Conservation (phyloP, 345 rosid species). For the Populus nigra region DNA sequence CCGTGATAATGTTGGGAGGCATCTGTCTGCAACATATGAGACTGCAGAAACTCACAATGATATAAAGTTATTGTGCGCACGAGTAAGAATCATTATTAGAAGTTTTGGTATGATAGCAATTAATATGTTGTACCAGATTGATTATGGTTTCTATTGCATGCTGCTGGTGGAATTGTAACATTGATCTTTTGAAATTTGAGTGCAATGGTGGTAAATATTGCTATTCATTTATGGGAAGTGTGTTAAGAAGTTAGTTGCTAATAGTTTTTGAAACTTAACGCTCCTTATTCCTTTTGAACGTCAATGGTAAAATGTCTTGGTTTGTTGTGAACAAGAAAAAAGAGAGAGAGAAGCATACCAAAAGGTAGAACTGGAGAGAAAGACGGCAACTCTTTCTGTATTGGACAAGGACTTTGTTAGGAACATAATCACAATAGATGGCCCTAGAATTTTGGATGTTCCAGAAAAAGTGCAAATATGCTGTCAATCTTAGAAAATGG, state of each 20-base stretch:
- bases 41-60: slow-evolving; percentile 78
- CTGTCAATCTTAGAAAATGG: not conserved
- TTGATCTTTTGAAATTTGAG: not conserved
- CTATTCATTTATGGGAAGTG: not conserved
- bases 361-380: not conserved
- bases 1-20: slow-evolving; percentile 78
- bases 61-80: slow-evolving; percentile 65
- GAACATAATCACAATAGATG: not conserved
- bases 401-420: not conserved
- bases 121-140: not conserved
- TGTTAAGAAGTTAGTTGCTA: not conserved
- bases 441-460: not conserved
- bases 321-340: not conserved
- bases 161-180: not conserved
- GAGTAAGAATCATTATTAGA: slow-evolving; percentile 44
- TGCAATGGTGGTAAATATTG: not conserved
- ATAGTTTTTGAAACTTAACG: not conserved
- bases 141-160: slow-evolving; percentile 1
- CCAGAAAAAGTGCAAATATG: not conserved
- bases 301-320: not conserved
- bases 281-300: not conserved
- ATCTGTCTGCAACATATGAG: slow-evolving; percentile 64
- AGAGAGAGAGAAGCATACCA: not conserved
- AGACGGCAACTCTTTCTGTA: not conserved
- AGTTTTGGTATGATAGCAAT: not conserved